These are phyloP conservation scores for Podospora conica DNA, from an alignment of 495 filamentous ascomycete genomes.

Conservation along the genomic window DNA sequence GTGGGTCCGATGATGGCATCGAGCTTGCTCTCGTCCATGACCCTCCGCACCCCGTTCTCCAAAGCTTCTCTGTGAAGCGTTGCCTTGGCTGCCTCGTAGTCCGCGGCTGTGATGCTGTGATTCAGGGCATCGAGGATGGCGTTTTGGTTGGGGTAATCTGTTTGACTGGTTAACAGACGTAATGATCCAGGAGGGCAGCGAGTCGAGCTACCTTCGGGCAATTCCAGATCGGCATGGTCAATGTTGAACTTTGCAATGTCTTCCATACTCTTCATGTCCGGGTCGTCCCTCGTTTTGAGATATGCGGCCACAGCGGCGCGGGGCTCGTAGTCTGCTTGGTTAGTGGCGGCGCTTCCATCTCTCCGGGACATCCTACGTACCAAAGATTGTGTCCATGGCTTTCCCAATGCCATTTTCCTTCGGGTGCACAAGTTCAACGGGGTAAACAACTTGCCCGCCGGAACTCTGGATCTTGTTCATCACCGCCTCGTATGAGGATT, in stretches of 20 bases:
- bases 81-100: background rate
- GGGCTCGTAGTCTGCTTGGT: too few relatives aligned
- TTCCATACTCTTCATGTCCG: background rate
- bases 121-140: too few relatives aligned
- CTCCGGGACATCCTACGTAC: too few relatives aligned
- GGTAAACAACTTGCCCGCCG: too few relatives aligned
- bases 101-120: background rate
- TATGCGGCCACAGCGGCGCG: too few relatives aligned
- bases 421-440: too few relatives aligned
- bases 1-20: background rate
- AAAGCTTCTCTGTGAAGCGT: background rate
- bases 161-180: background rate
- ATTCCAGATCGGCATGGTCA: background rate
- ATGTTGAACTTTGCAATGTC: background rate
- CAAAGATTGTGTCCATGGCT: too few relatives aligned
- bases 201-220: background rate
- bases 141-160: background rate
- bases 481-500: too few relatives aligned
- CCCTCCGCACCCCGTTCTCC: background rate
- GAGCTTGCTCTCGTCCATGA: background rate
- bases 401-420: too few relatives aligned
- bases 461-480: too few relatives aligned
- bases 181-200: background rate
- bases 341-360: too few relatives aligned
- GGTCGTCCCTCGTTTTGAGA: too few relatives aligned